These are phyloP conservation scores for Beauveria asiatica DNA, from an alignment of 2,329 filamentous ascomycete genomes.

Conservation along the genomic window DNA sequence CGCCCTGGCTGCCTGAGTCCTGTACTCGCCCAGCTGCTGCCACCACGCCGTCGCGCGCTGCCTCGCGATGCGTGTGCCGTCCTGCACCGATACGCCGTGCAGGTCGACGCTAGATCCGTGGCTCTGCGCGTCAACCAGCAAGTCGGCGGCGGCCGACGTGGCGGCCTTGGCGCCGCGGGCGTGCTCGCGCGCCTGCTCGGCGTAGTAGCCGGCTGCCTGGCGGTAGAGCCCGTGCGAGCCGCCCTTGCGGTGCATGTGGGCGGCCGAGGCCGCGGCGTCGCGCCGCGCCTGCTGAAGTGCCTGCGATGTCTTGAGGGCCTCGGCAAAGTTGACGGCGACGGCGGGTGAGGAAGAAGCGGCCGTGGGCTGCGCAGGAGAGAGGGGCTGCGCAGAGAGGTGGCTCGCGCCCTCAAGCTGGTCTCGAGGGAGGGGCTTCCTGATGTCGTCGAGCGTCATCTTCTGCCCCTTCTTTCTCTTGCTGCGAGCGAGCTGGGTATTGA, in stretches of 20 bases:
- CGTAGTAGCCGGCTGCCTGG: conserved; percentile 69
- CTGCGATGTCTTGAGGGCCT: conserved; percentile 22
- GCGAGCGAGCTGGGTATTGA: conserved; percentile 32
- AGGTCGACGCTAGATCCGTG: conserved; percentile 57
- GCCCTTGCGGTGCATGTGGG: conserved; percentile 35
- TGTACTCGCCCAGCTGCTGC: conserved; percentile 58
- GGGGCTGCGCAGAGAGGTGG: neutral
- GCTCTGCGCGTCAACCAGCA: conserved; percentile 61
- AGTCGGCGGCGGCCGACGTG: conserved; percentile 60
- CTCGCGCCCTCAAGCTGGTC: conserved; percentile 22
- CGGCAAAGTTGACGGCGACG: conserved; percentile 17
- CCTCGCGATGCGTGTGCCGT: conserved; percentile 71
- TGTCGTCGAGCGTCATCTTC: conserved; percentile 30
- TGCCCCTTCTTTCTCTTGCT: conserved; percentile 28
- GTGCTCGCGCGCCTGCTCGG: conserved; percentile 59
- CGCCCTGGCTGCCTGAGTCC: conserved; percentile 39
- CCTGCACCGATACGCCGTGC: conserved; percentile 73
- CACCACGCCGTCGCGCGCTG: conserved; percentile 67
- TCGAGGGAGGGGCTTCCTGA: conserved; percentile 26
- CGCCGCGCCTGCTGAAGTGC: conserved; percentile 22
- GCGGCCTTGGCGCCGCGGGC: conserved; percentile 47
- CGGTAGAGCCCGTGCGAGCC: conserved; percentile 66
- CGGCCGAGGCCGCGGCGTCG: conserved; percentile 29
- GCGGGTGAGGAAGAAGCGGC: conserved; percentile 10
- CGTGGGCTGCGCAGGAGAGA: neutral